phyloP scores from a whole-genome alignment of 139 green algal genomes.

The Picochlorum sp. region DNA sequence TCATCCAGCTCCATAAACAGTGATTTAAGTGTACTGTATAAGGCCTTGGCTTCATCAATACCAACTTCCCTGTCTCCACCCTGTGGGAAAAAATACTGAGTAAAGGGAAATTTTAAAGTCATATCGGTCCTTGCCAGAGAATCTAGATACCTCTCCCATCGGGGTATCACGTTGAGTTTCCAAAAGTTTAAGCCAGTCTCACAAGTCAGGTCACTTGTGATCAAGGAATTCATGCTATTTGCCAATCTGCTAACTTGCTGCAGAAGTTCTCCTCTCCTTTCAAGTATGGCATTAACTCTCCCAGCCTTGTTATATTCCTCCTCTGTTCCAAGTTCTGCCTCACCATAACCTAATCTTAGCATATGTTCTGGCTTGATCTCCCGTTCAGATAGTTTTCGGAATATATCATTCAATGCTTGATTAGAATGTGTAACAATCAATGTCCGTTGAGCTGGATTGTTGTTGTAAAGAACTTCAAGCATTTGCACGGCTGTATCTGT shows the following conservation, averaged over 20 bases:
- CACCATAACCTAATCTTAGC: constrained; percentile 87
- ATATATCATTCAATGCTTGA: constrained; percentile 44
- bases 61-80: constrained; percentile 11
- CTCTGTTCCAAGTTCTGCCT: constrained; percentile 84
- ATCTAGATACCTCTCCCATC: constrained; percentile 64
- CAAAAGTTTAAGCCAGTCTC: constrained; percentile 95
- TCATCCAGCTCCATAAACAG: constrained; percentile 97
- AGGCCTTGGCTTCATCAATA: constrained; percentile 44
- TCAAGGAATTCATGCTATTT: constrained; percentile 21
- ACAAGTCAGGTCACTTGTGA: constrained; percentile 67
- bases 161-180: constrained; percentile 86
- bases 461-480: constrained; percentile 88
- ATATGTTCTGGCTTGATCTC: constrained; percentile 77
- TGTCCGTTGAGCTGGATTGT: constrained; percentile 80
- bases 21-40: constrained; percentile 76
- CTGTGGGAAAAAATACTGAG: constrained; percentile 79
- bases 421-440: constrained; percentile 98
- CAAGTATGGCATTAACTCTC: constrained; percentile 92
- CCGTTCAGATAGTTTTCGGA: constrained; percentile 83
- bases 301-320: constrained; percentile 74
- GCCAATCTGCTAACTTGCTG: constrained; percentile 73
- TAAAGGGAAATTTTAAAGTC: constrained; percentile 81
- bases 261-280: constrained; percentile 76
- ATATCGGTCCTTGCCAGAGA: neutral
- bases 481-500: constrained; percentile 94